Base-by-base conservation (phyloP, 306 rosid genomes). In the Hippophae rhamnoides region DNA sequence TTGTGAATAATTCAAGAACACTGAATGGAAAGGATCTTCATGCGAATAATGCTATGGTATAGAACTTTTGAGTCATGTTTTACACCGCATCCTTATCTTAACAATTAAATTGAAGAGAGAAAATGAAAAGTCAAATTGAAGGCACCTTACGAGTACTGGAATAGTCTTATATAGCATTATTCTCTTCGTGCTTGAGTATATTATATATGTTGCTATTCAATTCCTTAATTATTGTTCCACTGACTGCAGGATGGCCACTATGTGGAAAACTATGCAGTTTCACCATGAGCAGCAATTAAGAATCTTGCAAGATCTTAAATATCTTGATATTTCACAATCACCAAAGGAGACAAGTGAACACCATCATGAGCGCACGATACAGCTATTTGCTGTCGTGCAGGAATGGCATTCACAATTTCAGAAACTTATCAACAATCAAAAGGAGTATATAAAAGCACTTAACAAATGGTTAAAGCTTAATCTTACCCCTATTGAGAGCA, bases 401-500 rank as follows among this genome's bases (percentile, higher is more conserved):
- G 94, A 71, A 49, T 88, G 95, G 99, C 84, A 75, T 58, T 52
- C 65, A 8, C 89, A 93, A 53, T 82, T 84, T 73, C 82, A 67
- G 63, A 71, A 66, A 76, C 81, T 93, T 58, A 82, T 86, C 57
- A 61, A 8, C 67, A 75, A 80, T 69, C 97, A 88, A 55, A 93
- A 84, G 76, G 83, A 59, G 14, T 93, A 93, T 81, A 64, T 84
- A 41, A 86, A 74, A 69, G 73, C 88, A 23, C 74, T 93, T 14
- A 84, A 58, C 72, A 59, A 18, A 54, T 93, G 99, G 99, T 69
- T 93, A 63, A 88, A 78, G 63, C 74, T 78, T 65, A 93, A 88
- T 72, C 88, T 93, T 57, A 69, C 84, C 71, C 99, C 99, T 47
- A 82, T 85, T 41, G 99, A 93, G 66, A 93, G 93, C 84, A 93